These are phyloP conservation scores for Kwoniella pini DNA, from an alignment of 768 basidiomycete species.

Conservation along the genomic window DNA sequence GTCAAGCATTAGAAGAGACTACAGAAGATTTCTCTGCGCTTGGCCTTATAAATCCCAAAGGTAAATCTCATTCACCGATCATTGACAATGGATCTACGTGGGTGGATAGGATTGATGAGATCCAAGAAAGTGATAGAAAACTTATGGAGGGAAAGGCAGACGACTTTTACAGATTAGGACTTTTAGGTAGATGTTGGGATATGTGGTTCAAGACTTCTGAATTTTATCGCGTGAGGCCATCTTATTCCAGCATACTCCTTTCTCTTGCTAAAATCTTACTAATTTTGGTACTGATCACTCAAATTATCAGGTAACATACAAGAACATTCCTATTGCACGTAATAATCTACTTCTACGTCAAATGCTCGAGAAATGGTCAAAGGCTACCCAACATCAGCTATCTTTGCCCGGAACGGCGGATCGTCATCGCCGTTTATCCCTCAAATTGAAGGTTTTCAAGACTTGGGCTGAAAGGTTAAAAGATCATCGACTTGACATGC, in stretches of 20 bases:
- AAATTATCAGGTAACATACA: conserved; percentile 19
- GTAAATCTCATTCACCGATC: background rate
- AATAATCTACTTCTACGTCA: conserved; percentile 42
- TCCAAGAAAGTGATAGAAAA: background rate
- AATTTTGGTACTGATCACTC: conserved; percentile 7
- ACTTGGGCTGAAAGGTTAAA: conserved; percentile 26
- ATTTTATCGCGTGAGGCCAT: conserved; percentile 32
- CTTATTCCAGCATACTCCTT: too few species aligned
- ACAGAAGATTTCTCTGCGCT: conserved; percentile 18
- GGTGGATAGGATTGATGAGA: conserved; percentile 13
- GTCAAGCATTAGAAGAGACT: conserved; percentile 15
- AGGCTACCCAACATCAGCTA: conserved; percentile 13
- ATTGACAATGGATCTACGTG: background rate
- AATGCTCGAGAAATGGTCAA: conserved; percentile 33
- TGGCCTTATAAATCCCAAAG: conserved; percentile 9
- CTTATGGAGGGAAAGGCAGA: conserved; percentile 40
- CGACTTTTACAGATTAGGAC: conserved; percentile 38
- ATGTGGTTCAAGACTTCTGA: conserved; percentile 38
- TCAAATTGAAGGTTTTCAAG: conserved; percentile 18
- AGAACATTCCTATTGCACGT: conserved; percentile 25
- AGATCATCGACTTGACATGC: conserved; percentile 8
- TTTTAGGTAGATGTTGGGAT: conserved; percentile 47
- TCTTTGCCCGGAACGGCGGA: conserved; percentile 38
- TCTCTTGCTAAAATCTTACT: background rate
- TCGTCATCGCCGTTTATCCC: conserved; percentile 20